Evolutionary conservation across 208 protist species (phyloP).

Genomic region (Acanthamoeba divionensis): DNA sequence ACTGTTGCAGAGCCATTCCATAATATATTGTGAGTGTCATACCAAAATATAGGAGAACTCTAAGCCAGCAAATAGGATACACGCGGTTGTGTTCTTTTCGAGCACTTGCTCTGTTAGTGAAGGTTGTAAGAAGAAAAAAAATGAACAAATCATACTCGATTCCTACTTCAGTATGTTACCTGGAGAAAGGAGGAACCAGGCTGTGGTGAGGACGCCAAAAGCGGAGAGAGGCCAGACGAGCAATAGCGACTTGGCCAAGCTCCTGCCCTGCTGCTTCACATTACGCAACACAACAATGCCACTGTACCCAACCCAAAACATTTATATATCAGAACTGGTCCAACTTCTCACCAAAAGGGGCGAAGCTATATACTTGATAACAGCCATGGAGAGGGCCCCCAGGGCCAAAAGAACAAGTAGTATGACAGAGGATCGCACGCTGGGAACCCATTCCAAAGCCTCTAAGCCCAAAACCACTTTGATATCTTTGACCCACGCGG

Average conservation of each 20-base stretch:
- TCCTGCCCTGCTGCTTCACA: slow-evolving; percentile 18
- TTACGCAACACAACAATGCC: slow-evolving; percentile 1
- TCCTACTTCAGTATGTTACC: not conserved
- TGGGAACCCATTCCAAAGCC: not conserved
- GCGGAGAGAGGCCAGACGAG: not conserved
- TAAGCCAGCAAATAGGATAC: slow-evolving; percentile 17
- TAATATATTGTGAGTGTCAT: not conserved
- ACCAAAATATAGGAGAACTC: slow-evolving; percentile 48
- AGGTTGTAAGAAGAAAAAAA: not conserved
- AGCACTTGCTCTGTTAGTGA: not conserved
- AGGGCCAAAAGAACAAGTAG: not conserved
- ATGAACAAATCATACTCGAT: not conserved
- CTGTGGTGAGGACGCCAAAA: not conserved
- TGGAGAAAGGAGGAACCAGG: not conserved
- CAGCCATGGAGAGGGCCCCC: not conserved
- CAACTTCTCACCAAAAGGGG: not conserved
- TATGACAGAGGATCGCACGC: not conserved
- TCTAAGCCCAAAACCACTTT: not conserved
- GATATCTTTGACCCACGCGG: not conserved
- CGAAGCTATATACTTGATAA: not conserved
- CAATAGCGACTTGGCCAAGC: not conserved
- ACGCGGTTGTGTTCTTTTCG: not conserved
- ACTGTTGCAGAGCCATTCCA: too few relatives aligned
- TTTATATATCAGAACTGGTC: not conserved
- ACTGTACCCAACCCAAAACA: not conserved